These are phyloP conservation scores for Epichloe bromicola DNA, from an alignment of 2,329 filamentous ascomycete species.

Conservation along the genomic window DNA sequence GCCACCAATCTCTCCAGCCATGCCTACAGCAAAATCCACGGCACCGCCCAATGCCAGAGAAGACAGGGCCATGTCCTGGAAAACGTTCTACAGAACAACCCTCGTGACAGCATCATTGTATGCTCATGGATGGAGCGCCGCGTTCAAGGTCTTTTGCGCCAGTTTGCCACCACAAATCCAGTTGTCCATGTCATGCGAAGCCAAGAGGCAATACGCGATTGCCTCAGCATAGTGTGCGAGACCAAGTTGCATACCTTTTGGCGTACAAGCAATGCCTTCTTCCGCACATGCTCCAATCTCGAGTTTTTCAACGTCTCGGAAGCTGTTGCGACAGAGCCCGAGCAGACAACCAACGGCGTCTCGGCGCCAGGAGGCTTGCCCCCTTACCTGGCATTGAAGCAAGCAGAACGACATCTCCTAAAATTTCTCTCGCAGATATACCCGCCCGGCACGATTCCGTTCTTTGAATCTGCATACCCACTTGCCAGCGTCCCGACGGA, in stretches of 20 bases:
- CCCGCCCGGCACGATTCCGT: constrained; percentile 38
- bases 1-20: constrained; percentile 47
- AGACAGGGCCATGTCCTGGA: constrained; percentile 50
- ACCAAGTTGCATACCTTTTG: constrained; percentile 46
- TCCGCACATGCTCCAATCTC: constrained; percentile 55
- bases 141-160: constrained; percentile 45
- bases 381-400: constrained; percentile 54
- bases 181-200: constrained; percentile 60
- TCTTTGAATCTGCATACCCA: constrained; percentile 52
- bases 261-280: constrained; percentile 41
- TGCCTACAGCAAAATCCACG: constrained; percentile 50
- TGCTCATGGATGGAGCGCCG: constrained; percentile 58
- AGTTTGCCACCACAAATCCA: constrained; percentile 51
- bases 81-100: constrained; percentile 44
- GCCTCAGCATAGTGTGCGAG: constrained; percentile 44
- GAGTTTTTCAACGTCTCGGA: constrained; percentile 69
- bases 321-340: constrained; percentile 15
- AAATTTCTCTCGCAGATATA: constrained; percentile 53
- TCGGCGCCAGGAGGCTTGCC: constrained; percentile 26
- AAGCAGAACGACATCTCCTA: constrained; percentile 55
- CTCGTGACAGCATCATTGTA: constrained; percentile 52
- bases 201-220: constrained; percentile 47
- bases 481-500: constrained; percentile 48
- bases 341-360: background rate
- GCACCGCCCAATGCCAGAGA: constrained; percentile 46